These are phyloP conservation scores for Sistotremastrum suecicum DNA, from an alignment of 768 basidiomycete species.

Conservation along the genomic window DNA sequence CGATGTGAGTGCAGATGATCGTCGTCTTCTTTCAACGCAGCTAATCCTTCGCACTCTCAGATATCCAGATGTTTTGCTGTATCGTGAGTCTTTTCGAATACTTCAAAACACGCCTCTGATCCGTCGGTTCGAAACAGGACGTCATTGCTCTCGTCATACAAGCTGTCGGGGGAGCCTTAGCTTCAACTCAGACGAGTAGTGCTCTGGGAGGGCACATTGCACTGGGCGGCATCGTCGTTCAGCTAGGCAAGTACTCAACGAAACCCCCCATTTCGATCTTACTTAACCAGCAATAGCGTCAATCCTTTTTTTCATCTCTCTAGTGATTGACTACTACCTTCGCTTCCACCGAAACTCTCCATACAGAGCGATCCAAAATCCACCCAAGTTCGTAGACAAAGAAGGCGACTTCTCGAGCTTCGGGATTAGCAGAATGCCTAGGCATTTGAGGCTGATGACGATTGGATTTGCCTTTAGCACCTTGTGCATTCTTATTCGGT, in stretches of 20 bases:
- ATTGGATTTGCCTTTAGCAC: slow-evolving; percentile 14
- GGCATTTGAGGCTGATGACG: slow-evolving; percentile 10
- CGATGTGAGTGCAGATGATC: slow-evolving; percentile 8
- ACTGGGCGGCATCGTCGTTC: slow-evolving; percentile 50
- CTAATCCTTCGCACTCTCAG: no score
- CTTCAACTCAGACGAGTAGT: slow-evolving; percentile 18
- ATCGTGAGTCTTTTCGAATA: no score
- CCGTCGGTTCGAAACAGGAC: slow-evolving; percentile 22
- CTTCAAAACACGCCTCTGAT: background rate
- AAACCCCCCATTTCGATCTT: no score
- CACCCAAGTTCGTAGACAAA: no score
- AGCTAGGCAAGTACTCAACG: slow-evolving; percentile 25
- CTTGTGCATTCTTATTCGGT: slow-evolving; percentile 36
- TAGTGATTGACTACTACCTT: no score
- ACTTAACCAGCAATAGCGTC: no score
- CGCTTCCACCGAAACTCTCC: no score
- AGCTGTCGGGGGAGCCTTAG: slow-evolving; percentile 46
- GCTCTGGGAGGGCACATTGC: slow-evolving; percentile 33
- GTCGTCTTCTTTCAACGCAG: background rate
- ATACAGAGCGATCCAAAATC: no score
- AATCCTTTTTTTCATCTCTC: no score
- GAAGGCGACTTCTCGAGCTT: no score
- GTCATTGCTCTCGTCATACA: slow-evolving; percentile 48
- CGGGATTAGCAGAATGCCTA: background rate
- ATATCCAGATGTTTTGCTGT: no score